Base-by-base conservation (phyloP, 2,329 filamentous ascomycete species). In the Claviceps cyperi region DNA sequence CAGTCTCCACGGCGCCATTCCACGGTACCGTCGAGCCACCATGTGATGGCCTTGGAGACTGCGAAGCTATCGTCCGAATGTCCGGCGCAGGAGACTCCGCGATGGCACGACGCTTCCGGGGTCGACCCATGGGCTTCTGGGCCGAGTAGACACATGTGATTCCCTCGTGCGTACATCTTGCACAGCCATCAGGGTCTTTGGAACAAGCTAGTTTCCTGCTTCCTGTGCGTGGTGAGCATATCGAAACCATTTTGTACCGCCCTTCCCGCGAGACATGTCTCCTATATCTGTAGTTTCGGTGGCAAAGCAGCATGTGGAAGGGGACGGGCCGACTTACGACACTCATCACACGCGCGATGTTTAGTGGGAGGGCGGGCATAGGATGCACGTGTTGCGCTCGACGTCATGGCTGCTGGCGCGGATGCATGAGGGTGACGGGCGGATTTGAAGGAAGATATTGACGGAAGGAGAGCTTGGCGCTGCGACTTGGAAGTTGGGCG, bases 321-420 rank as follows among this genome's bases (percentile, higher is more conserved):
- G 14, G 17, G 11, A 43, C 4, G 49, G n/a, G 9, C 11, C 17
- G 5, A 49, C 77, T 64, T 71, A 83, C 80, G 73, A 64, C 80
- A 84, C 62, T 82, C 79, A 62, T 84, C 80, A 63, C 80, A 84
- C 53, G 80, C 79, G 46, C 78, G 72, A 54, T 76, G 77, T 59
- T 78, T 82, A 53, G 67, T 60, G 52, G 63, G 55, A 47, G 54
- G 57, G 43, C 53, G 48, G 21, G 48, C 35, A 22, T 40, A 19
- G 7, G 49, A 45, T n/a, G 21, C n/a, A 15, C n/a, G 8, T n/a
- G 24, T 22, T 37, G 40, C 37, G 21, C 13, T 5, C 9, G 43
- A 47, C 38, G 17, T 22, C 44, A 47, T 43, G 38, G 21, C 21
- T 39, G 17, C 8, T n/a, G 28, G 28, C 9, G 9, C 28, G 28